Base-by-base conservation (phyloP, 2,329 filamentous ascomycete species). In the Verticillium nubilum region DNA sequence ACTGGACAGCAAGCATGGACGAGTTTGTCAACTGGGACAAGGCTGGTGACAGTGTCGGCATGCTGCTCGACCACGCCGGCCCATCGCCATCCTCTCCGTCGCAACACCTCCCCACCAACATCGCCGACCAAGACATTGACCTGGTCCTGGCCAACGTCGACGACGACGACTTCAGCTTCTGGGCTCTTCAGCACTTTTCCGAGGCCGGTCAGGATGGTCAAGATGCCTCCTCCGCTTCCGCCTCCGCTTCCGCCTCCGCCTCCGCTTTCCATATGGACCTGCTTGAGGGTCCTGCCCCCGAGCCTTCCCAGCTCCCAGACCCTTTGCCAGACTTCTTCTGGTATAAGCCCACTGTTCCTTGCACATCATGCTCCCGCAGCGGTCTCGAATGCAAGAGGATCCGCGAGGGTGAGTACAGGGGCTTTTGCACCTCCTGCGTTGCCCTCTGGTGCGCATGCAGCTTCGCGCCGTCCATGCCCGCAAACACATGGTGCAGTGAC, bases 21-120 rank as follows among this genome's bases (percentile, higher is more conserved):
- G 81, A 87, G 62, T 86, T 88, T 68, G 82, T 90, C 70, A 78
- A 86, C 68, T 87, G 85, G 83, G 82, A 86, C 65, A 73, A 79
- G 60, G 76, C 78, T 56, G 79, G 73, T 53, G 73, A 76, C 50
- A 69, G 71, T 47, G 67, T 73, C 60, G 72, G 68, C 37, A 47
- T 47, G 37, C 19, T 47, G 37, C 37, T 47, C 37, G 37, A 47
- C 37, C 37, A 47, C 19, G n/a, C 52, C 52, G 52, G 52, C 52
- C 52, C 52, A 10, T 28, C 26, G 17, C 35, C 23, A n/a, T 33
- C 37, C 6, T 26, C 28, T 63, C 70, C 33, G 64, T 69, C 55
- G 15, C 68, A 73, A 42, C 71, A 74, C 62, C 72, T 76, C 64
- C 71, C 73, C 62, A 68, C 67, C 55, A 61, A 69, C 54, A n/a